These are phyloP conservation scores for Suhomyces coccinellae DNA, from an alignment of 1,139 yeast species.

Conservation along the genomic window DNA sequence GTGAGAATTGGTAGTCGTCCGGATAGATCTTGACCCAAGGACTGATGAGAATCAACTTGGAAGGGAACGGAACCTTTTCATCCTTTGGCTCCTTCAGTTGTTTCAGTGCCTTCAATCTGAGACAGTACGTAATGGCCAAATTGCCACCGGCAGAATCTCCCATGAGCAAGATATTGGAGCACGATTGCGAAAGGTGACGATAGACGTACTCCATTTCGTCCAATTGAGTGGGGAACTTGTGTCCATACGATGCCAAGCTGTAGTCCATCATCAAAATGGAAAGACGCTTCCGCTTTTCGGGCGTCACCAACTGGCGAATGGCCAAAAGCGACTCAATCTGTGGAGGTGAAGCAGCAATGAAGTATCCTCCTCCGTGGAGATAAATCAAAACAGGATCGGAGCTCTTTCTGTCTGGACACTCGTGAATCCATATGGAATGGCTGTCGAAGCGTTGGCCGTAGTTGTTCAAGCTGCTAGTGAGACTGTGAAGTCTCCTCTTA, in stretches of 20 bases:
- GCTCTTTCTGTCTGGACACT: slow-evolving; percentile 27
- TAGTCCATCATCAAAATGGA: slow-evolving; percentile 43
- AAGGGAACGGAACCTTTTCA: slow-evolving; percentile 28
- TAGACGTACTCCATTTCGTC: slow-evolving; percentile 36
- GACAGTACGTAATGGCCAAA: slow-evolving; percentile 31
- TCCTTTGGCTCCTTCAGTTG: slow-evolving; percentile 10
- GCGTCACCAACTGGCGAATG: slow-evolving; percentile 31
- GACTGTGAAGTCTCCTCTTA: slow-evolving; percentile 5
- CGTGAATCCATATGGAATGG: slow-evolving; percentile 41
- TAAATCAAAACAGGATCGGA: slow-evolving; percentile 41
- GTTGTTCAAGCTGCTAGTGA: slow-evolving; percentile 21
- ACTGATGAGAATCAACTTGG: slow-evolving; percentile 33
- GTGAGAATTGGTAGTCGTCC: slow-evolving; percentile 15
- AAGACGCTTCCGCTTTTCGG: slow-evolving; percentile 24
- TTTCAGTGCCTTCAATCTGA: slow-evolving; percentile 23
- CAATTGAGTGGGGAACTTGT: slow-evolving; percentile 37
- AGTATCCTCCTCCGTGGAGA: slow-evolving; percentile 49
- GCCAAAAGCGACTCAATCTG: slow-evolving; percentile 36
- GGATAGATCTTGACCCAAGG: slow-evolving; percentile 41
- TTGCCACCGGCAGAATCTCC: slow-evolving; percentile 51
- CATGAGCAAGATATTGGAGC: slow-evolving; percentile 31
- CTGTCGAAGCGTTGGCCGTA: slow-evolving; percentile 37
- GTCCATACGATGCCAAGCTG: slow-evolving; percentile 34
- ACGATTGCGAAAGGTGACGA: slow-evolving; percentile 28
- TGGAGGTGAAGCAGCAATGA: slow-evolving; percentile 33